These are phyloP conservation scores for Diplodia mutila DNA, from an alignment of 2,329 filamentous ascomycete species.

Conservation along the genomic window DNA sequence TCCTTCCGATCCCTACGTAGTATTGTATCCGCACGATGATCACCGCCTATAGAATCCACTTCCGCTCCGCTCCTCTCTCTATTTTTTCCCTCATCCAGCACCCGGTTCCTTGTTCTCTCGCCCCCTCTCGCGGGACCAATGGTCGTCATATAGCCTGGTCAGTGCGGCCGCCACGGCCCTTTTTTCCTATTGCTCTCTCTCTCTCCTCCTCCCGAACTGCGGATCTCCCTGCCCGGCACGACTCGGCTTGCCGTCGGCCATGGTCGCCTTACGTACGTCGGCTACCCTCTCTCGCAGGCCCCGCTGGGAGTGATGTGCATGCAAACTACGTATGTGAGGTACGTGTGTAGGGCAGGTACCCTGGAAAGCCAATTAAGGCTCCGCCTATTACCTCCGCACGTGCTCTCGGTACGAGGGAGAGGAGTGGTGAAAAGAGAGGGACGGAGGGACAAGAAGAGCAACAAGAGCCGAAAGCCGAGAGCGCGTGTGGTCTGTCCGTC, in stretches of 20 bases:
- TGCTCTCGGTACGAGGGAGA: not conserved
- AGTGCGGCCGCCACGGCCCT: conserved; percentile 1
- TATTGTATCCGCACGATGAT: not conserved
- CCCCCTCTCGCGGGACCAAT: not conserved
- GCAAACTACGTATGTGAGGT: not conserved
- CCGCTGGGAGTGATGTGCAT: not conserved
- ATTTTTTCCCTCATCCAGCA: too few relatives aligned
- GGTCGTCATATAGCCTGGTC: not conserved
- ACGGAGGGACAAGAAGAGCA: not conserved
- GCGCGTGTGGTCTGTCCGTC: not conserved
- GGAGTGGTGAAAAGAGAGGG: not conserved
- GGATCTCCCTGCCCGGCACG: not conserved
- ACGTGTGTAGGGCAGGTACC: not conserved
- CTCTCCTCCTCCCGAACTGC: not conserved
- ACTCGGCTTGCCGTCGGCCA: not conserved
- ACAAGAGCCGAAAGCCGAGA: not conserved
- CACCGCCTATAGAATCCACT: not conserved
- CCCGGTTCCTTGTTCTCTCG: too few relatives aligned
- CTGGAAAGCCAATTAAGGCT: not conserved
- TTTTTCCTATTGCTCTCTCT: not conserved
- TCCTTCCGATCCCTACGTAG: too few relatives aligned
- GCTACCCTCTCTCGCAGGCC: not conserved
- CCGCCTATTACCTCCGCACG: not conserved
- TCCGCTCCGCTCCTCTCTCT: not conserved
- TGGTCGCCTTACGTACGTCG: not conserved